A percentile compares a stretch with the other conserved stretches of the same genome.
Conservation (phyloP, 2,329 filamentous ascomycete genomes). For the Coniochaeta sp. region DNA sequence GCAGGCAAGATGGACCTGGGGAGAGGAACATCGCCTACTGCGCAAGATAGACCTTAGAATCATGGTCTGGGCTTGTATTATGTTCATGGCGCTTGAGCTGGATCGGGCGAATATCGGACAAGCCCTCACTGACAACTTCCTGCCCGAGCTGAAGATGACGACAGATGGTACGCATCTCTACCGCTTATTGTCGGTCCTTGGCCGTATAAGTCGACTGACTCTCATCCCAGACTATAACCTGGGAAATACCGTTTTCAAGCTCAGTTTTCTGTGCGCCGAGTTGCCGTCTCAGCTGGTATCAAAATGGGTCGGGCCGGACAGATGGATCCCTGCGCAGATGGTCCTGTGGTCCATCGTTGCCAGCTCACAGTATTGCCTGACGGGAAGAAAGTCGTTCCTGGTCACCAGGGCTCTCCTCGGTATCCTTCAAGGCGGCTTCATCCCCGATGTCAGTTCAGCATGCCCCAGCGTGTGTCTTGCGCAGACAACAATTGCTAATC, state of each 20-base stretch:
- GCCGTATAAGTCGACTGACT: background rate
- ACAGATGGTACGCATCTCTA: slow-evolving; percentile 30
- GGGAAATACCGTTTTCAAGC: slow-evolving; percentile 41
- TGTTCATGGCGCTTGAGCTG: slow-evolving; percentile 42
- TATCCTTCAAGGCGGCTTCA: slow-evolving; percentile 38
- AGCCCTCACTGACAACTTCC: slow-evolving; percentile 40
- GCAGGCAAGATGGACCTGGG: background rate
- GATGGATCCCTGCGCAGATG: slow-evolving; percentile 55
- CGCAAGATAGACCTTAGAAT: slow-evolving; percentile 3
- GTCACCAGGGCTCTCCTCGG: slow-evolving; percentile 30
- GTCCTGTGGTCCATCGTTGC: slow-evolving; percentile 48
- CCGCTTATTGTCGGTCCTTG: background rate
- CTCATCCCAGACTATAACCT: slow-evolving; percentile 33
- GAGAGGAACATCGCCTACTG: background rate
- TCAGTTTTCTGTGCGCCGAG: slow-evolving; percentile 46
- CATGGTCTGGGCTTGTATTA: slow-evolving; percentile 3
- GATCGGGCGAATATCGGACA: slow-evolving; percentile 40
- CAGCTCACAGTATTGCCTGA: slow-evolving; percentile 35
- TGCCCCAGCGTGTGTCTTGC: background rate
- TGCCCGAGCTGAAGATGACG: slow-evolving; percentile 32
- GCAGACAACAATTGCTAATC: background rate
- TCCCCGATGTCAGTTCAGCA: slow-evolving; percentile 35
- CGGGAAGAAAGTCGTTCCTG: slow-evolving; percentile 29
- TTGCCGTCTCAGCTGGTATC: slow-evolving; percentile 54
- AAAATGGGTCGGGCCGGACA: slow-evolving; percentile 51